Base-by-base conservation (phyloP, 495 filamentous ascomycete species). In the Penicillium riverlandense region DNA sequence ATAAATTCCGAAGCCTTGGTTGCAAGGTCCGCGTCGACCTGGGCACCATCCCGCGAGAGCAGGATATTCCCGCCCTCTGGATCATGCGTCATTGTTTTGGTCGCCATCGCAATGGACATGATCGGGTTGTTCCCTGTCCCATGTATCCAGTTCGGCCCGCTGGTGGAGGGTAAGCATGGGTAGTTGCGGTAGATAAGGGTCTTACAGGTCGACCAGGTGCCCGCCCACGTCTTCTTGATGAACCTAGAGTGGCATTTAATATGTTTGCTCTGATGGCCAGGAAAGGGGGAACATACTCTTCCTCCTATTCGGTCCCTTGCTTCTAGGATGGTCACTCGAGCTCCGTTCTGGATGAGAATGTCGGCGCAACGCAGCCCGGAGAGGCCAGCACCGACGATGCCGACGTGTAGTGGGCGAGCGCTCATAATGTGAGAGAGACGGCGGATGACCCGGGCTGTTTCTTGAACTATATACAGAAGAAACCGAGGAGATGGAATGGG, bases 141-240 rank as follows among this genome's bases (percentile, higher is more conserved):
- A 61, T 97, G 91, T 22, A 96, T 94, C 91, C 91, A 96, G 57
- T 96, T 97, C 7, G 91, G 83, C 6, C 91, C 91, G 14, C 88
- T 85, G 32, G 12, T 46, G 28, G 4, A 8, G 13, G 1, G n/a
- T 37, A 44, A 57, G 42, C 40, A 47, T 47, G 1, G 6, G n/a
- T 29, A 29, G n/a, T 13, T 35, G 13, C 32, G n/a, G 10, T 32
- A 29, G 34, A 35, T 10, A 43, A n/a, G 29, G 13, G 13, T 6
- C 35, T 42, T 32, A 75, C 70, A 75, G 49, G 55, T 78, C 74
- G n/a, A 76, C 60, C 27, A 63, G 35, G 57, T 75, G 65, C 7
- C 55, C 63, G 28, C 51, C 68, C 37, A 68, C 43, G 38, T 57
- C 52, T 37, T 45, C 50, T 51, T 71, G 70, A 45, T 63, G 56